These are phyloP conservation scores for Apiospora pterosperma DNA, from an alignment of 2,329 filamentous ascomycete genomes.

Conservation along the genomic window DNA sequence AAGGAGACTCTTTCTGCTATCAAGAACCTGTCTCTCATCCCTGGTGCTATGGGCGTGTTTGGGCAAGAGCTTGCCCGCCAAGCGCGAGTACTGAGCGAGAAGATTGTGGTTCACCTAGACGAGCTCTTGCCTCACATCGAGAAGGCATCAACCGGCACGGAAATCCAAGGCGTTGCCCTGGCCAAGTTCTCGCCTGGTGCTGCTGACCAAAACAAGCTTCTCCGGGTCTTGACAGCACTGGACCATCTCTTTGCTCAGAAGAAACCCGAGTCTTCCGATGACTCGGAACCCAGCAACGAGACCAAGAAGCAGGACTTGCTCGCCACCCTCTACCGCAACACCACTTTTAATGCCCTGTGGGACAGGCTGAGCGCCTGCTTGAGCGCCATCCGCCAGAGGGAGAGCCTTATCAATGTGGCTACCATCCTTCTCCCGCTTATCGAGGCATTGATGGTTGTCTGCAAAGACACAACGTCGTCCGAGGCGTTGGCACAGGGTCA, in stretches of 20 bases:
- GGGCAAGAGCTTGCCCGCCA: slow-evolving; percentile 90
- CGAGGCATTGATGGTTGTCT: slow-evolving; percentile 97
- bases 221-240: slow-evolving; percentile 87
- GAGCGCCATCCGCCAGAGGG: slow-evolving; percentile 81
- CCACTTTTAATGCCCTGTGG: slow-evolving; percentile 89
- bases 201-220: slow-evolving; percentile 93
- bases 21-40: slow-evolving; percentile 93
- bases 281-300: slow-evolving; percentile 50
- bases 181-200: slow-evolving; percentile 94
- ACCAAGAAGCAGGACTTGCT: slow-evolving; percentile 79
- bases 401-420: slow-evolving; percentile 95
- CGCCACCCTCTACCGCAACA: slow-evolving; percentile 83
- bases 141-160: slow-evolving; percentile 82
- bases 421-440: slow-evolving; percentile 93
- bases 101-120: slow-evolving; percentile 80
- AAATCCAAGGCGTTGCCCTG: slow-evolving; percentile 90
- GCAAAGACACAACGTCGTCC: slow-evolving; percentile 89
- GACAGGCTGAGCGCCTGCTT: slow-evolving; percentile 86
- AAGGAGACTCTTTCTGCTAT: slow-evolving; percentile 97
- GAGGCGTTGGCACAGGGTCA: slow-evolving; percentile 52
- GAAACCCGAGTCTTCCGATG: slow-evolving; percentile 41
- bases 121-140: slow-evolving; percentile 84
- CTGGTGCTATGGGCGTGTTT: slow-evolving; percentile 84
- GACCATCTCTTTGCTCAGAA: slow-evolving; percentile 91
- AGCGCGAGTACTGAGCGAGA: slow-evolving; percentile 78